phyloP scores from a whole-genome alignment of 1,284 basidiomycete species.

The Trametes sp. region DNA sequence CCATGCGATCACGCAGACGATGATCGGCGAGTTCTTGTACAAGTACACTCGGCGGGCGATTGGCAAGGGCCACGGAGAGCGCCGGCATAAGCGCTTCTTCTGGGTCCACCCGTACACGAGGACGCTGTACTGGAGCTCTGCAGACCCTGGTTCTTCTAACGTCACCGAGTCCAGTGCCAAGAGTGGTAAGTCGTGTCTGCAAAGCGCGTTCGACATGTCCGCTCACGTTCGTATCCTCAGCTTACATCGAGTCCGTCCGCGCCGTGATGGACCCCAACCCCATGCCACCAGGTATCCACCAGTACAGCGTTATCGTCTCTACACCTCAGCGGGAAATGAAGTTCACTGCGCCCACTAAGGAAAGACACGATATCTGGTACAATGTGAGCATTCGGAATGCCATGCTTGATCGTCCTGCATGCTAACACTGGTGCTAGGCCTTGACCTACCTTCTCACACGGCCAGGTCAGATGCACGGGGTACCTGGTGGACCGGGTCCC shows the following conservation, averaged over 20 bases:
- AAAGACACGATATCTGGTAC: slow-evolving; percentile 97
- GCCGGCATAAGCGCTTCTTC: slow-evolving; percentile 95
- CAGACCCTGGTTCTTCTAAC: slow-evolving; percentile 89
- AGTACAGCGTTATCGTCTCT: slow-evolving; percentile 92
- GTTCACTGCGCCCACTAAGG: slow-evolving; percentile 93
- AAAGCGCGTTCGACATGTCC: slow-evolving; percentile 6
- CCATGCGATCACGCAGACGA: slow-evolving; percentile 98
- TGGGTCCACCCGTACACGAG: slow-evolving; percentile 99
- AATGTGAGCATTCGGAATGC: slow-evolving; percentile 58
- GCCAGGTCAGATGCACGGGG: slow-evolving; percentile 55
- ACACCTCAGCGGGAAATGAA: slow-evolving; percentile 97
- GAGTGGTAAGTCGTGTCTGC: slow-evolving; percentile 76
- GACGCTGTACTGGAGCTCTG: slow-evolving; percentile 96
- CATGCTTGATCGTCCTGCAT: not conserved
- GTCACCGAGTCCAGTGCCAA: slow-evolving; percentile 94
- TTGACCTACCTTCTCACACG: slow-evolving; percentile 84
- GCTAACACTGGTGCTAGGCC: slow-evolving; percentile 59
- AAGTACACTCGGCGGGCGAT: slow-evolving; percentile 96
- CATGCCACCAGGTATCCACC: slow-evolving; percentile 91
- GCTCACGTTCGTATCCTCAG: slow-evolving; percentile 51
- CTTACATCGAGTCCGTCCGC: slow-evolving; percentile 94
- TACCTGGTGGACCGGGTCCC: slow-evolving; percentile 52
- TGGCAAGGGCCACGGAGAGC: slow-evolving; percentile 90
- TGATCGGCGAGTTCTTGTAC: slow-evolving; percentile 99
- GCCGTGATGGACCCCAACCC: slow-evolving; percentile 93